Conservation (phyloP, 2,329 filamentous ascomycete species). For the Bipolaris gigantea region DNA sequence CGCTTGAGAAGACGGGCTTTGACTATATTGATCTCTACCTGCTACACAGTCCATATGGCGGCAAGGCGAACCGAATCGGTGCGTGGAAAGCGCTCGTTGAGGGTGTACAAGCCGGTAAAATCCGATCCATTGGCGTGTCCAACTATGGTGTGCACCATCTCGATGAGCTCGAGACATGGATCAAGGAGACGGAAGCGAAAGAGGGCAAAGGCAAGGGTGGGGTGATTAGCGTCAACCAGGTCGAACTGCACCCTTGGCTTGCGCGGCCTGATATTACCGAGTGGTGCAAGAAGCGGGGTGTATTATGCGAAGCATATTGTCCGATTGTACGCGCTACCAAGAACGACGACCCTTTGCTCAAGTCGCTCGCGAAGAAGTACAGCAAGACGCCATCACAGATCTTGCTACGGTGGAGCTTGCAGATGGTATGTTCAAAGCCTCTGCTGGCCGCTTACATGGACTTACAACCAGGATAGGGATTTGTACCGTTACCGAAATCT, state of each 20-base stretch:
- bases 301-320: constrained; percentile 54
- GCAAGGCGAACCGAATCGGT: constrained; percentile 53
- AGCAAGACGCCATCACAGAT: constrained; percentile 62
- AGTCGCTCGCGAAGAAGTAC: constrained; percentile 58
- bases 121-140: constrained; percentile 57
- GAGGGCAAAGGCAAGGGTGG: constrained; percentile 67
- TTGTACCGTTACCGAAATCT: constrained; percentile 65
- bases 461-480: constrained; percentile 49
- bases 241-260: constrained; percentile 87
- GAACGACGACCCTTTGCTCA: constrained; percentile 57
- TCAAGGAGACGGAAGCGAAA: constrained; percentile 64
- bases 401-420: constrained; percentile 61
- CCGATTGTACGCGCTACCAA: constrained; percentile 51
- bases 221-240: constrained; percentile 77
- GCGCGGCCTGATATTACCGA: constrained; percentile 74
- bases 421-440: constrained; percentile 31
- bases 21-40: constrained; percentile 70
- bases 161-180: constrained; percentile 57
- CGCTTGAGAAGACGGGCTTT: constrained; percentile 58
- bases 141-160: constrained; percentile 61
- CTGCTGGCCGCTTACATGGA: too few species aligned
- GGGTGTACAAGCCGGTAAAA: constrained; percentile 55
- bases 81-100: constrained; percentile 59
- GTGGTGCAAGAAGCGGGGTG: constrained; percentile 66
- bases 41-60: constrained; percentile 58